Conservation (phyloP, 1,139 yeast species). For the Barnettozyma hawaiiensis region DNA sequence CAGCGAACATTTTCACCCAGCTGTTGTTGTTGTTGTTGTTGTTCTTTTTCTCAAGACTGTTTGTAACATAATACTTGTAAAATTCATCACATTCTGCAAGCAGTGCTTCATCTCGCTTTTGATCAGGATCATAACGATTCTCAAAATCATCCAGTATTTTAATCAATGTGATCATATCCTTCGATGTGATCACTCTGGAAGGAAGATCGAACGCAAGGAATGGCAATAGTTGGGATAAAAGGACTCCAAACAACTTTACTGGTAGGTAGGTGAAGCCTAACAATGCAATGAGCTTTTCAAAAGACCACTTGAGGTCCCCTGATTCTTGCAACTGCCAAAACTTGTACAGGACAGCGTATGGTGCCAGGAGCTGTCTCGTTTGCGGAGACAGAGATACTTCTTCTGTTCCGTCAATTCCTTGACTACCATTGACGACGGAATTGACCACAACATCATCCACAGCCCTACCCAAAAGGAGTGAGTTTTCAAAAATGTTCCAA, state of each 20-base stretch:
- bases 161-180: conserved; percentile 43
- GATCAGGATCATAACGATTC: conserved; percentile 16
- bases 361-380: conserved; percentile 63
- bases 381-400: conserved; percentile 40
- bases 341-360: conserved; percentile 61
- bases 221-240: conserved; percentile 46
- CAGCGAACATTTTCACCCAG: conserved; percentile 20
- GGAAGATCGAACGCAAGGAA: conserved; percentile 30
- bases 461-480: conserved; percentile 48
- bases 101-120: conserved; percentile 30
- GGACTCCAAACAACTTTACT: conserved; percentile 41
- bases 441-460: conserved; percentile 51
- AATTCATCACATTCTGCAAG: conserved; percentile 18
- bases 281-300: conserved; percentile 43
- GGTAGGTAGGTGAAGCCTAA: conserved; percentile 66
- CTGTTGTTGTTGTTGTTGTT: conserved; percentile 7
- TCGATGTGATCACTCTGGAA: conserved; percentile 21
- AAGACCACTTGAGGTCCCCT: conserved; percentile 29
- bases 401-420: conserved; percentile 25
- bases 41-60: conserved; percentile 3
- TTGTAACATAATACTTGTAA: conserved; percentile 10
- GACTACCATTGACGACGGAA: conserved; percentile 42
- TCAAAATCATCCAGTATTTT: conserved; percentile 47
- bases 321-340: conserved; percentile 34
- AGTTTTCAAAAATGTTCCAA: conserved; percentile 55